phyloP scores from a whole-genome alignment of 306 rosid species.

The Benincasa hispida region DNA sequence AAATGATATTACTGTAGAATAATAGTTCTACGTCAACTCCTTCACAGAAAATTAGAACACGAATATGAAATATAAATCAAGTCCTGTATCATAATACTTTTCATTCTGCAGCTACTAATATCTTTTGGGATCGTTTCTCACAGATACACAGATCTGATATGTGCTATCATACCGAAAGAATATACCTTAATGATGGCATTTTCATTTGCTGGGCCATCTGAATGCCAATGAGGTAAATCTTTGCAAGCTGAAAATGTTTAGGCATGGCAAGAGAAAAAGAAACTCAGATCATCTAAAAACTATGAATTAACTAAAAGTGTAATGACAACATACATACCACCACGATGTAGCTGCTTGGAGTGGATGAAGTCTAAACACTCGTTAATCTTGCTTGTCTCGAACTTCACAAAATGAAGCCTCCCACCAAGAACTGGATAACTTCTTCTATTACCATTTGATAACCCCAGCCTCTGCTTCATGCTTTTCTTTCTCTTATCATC shows the following conservation, averaged over 20 bases:
- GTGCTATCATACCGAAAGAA: background rate
- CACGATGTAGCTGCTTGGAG: conserved; percentile 88
- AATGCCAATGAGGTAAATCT: conserved; percentile 47
- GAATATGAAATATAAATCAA: background rate
- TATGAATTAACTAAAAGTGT: background rate
- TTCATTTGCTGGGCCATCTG: conserved; percentile 34
- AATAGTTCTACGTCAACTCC: background rate
- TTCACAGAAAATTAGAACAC: background rate
- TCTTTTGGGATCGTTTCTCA: background rate
- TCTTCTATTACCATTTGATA: conserved; percentile 66
- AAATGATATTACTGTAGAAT: background rate
- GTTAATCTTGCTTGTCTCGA: conserved; percentile 79
- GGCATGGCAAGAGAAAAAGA: background rate
- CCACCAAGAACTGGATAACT: conserved; percentile 97
- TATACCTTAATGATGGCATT: conserved; percentile 80
- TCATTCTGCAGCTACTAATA: background rate
- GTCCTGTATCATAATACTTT: background rate
- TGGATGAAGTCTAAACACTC: conserved; percentile 90
- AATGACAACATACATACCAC: conserved; percentile 33
- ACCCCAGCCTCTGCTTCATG: conserved; percentile 55
- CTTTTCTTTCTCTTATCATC: conserved; percentile 67
- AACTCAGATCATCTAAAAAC: background rate
- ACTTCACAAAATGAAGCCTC: conserved; percentile 97
- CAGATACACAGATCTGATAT: background rate
- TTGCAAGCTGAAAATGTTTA: conserved; percentile 23